Evolutionary conservation across 208 protist genomes (phyloP), one percentile per base, ranked within the genome.

Genomic region (Trypanosoma grayi): DNA sequence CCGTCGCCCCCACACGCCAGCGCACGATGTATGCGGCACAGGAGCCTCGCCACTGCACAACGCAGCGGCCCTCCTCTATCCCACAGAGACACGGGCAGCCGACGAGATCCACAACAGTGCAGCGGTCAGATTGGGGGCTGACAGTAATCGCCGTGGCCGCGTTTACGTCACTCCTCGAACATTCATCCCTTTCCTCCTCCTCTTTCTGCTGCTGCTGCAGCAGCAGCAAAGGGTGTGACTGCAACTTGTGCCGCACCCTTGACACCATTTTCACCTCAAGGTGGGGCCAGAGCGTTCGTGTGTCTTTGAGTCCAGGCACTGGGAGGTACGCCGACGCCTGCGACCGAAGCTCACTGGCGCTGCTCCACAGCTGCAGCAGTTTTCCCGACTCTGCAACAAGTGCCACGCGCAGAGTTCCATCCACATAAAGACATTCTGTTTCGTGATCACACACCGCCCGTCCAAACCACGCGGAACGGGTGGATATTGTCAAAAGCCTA

Each of bases 31-130:
- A 65, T 0, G 31, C 31, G 7, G 1, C 14, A 59, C 65, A 65
- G 1, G 65, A 71, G 6, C 65, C 58, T 46, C 34, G 40, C 65
- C 65, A 71, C 36, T 54, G 22, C 5, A 71, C 24, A 8, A 63
- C 39, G 31, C 50, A 63, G 11, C 31, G 28, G 0, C 31, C 10
- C 9, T 58, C 57, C 6, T 60, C 56, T 22, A 63, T 34, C 0
- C 20, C 31, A 5, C 10, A 2, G 2, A 71, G n/a, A 8, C 30
- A 6, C 11, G 65, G 55, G 39, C 65, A 60, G 0, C 65, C 65
- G 25, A 71, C 24, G 28, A 71, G n/a, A 31, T 71, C 40, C 13
- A 71, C 56, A 54, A 58, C 25, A 13, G 44, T 16, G 8, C 37
- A 2, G 10, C 30, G 14, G 11, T 50, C 28, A 41, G 9, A 4